Evolutionary conservation across 495 filamentous ascomycete genomes (phyloP).

Genomic region (Tuber calosporum): DNA sequence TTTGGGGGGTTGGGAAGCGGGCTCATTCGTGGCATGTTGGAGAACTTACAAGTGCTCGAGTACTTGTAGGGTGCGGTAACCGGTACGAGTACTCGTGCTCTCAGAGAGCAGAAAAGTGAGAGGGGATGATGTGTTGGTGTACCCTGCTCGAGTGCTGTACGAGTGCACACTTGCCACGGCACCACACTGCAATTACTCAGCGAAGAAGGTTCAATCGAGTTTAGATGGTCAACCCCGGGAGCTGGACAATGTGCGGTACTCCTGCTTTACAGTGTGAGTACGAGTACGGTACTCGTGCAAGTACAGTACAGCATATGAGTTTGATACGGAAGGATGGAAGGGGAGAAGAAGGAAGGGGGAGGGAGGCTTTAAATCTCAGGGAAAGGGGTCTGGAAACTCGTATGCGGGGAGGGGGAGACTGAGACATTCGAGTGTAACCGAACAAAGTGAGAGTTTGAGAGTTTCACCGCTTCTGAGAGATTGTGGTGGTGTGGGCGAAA

Average conservation of each 20-base stretch:
- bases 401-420: not conserved
- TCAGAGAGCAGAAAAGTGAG: not conserved
- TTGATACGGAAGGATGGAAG: not conserved
- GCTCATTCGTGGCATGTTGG: not conserved
- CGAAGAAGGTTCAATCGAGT: not conserved
- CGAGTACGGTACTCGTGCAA: not conserved
- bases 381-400: not conserved
- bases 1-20: not conserved
- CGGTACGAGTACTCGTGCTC: not conserved
- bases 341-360: no score
- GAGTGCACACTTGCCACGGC: no score
- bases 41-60: not conserved
- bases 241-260: not conserved
- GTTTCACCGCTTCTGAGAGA: not conserved
- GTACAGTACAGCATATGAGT: no score
- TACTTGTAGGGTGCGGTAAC: no score
- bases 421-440: slow-evolving; percentile 5
- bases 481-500: not conserved
- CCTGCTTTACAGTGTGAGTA: no score
- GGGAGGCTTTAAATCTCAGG: not conserved
- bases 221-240: not conserved
- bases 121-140: not conserved
- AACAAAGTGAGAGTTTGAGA: not conserved
- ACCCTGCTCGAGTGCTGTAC: no score
- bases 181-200: not conserved